These are phyloP conservation scores for Metschnikowia santaceciliae DNA, from an alignment of 805 yeast species.

Conservation along the genomic window DNA sequence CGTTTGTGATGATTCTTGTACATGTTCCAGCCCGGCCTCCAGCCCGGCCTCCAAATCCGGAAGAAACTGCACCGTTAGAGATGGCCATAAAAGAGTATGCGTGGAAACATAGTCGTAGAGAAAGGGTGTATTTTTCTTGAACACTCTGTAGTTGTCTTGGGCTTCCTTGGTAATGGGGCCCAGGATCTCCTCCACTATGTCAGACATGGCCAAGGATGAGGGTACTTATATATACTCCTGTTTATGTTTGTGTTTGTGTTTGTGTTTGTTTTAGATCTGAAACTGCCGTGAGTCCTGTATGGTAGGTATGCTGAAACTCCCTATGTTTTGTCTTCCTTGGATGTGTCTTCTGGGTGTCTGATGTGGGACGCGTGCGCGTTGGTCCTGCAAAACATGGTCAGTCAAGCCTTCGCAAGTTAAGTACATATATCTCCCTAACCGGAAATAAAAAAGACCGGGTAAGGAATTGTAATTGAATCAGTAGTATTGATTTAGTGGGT, in stretches of 20 bases:
- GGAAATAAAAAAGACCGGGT: too few relatives aligned
- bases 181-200: background rate
- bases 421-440: too few relatives aligned
- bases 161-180: constrained; percentile 27
- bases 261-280: background rate
- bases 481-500: too few relatives aligned
- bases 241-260: background rate
- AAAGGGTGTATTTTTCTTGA: constrained; percentile 61
- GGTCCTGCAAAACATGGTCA: too few relatives aligned
- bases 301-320: too few relatives aligned
- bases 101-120: constrained; percentile 53
- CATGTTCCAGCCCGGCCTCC: background rate
- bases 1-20: background rate
- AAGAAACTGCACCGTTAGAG: constrained; percentile 56
- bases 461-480: too few relatives aligned
- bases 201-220: background rate
- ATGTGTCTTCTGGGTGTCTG: background rate
- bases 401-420: too few relatives aligned
- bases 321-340: too few relatives aligned
- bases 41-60: constrained; percentile 43
- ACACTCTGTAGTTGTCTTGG: constrained; percentile 43
- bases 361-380: background rate
- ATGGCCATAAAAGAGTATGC: constrained; percentile 60
- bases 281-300: too few relatives aligned
- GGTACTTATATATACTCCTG: background rate